These are phyloP conservation scores for Backusella tuberculispora DNA, from an alignment of 192 early-diverging fungal genomes.

Conservation along the genomic window DNA sequence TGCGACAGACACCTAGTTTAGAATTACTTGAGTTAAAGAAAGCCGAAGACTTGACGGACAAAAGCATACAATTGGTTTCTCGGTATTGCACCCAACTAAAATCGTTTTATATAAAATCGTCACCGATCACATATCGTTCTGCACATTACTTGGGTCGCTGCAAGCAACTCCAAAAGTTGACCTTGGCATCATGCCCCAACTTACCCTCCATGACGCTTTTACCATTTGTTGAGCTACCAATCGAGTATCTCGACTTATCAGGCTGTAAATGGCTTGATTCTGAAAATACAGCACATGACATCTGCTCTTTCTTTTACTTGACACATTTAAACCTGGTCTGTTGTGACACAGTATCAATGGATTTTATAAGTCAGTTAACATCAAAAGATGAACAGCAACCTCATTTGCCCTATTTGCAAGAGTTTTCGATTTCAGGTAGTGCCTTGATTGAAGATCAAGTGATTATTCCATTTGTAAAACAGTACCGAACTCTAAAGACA, in stretches of 20 bases:
- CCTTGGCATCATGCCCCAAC: constrained; percentile 12
- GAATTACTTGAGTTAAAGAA: constrained; percentile 20
- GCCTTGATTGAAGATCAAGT: constrained; percentile 37
- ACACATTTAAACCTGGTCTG: constrained; percentile 29
- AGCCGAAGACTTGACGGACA: constrained; percentile 25
- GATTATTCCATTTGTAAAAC: constrained; percentile 37
- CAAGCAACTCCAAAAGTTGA: constrained; percentile 11
- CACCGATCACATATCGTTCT: constrained; percentile 25
- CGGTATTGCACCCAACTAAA: constrained; percentile 25
- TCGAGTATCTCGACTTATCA: constrained; percentile 30
- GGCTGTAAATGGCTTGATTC: constrained; percentile 32
- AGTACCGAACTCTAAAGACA: constrained; percentile 25
- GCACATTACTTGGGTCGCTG: constrained; percentile 33
- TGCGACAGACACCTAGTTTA: neutral
- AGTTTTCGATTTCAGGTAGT: constrained; percentile 43
- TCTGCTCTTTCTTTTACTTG: constrained; percentile 18
- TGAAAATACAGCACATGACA: constrained; percentile 34
- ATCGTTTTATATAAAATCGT: constrained; percentile 17
- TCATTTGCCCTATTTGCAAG: constrained; percentile 29
- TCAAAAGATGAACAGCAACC: neutral
- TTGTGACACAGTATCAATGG: constrained; percentile 22
- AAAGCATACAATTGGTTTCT: constrained; percentile 19
- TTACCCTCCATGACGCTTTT: constrained; percentile 26
- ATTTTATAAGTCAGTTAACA: constrained; percentile 31
- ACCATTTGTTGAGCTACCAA: constrained; percentile 25